Percentiles rank a stretch among this genome's conserved stretches.
These are phyloP conservation scores for Kandelia obovata DNA, from an alignment of 345 rosid species.

Conservation along the genomic window DNA sequence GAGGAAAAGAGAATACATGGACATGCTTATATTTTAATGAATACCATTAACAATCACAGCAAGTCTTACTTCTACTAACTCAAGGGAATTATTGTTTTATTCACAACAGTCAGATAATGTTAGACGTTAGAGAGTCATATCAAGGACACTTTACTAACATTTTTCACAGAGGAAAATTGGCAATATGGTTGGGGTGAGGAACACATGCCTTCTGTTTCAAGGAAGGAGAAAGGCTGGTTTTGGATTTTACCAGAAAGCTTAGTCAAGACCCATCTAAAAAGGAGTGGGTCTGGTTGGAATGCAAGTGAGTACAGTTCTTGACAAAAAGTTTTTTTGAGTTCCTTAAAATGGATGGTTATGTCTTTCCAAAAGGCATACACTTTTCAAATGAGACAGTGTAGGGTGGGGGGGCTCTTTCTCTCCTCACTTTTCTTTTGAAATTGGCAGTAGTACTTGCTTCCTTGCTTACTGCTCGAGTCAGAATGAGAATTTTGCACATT, in stretches of 20 bases:
- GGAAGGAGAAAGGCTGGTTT: no score
- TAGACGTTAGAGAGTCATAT: no score
- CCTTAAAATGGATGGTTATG: constrained; percentile 16
- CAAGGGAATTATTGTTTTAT: no score
- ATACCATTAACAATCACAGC: no score
- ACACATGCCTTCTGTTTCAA: no score
- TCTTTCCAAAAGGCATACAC: neutral
- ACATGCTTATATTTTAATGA: no score
- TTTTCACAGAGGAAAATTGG: no score
- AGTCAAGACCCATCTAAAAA: constrained; percentile 29
- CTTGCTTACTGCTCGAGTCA: constrained; percentile 11
- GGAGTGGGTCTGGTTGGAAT: constrained; percentile 24
- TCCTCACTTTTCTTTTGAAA: neutral
- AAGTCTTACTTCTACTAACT: no score
- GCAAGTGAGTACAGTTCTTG: neutral
- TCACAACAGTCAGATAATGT: no score
- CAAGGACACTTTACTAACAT: no score
- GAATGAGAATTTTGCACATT: constrained; percentile 35
- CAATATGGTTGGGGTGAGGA: no score
- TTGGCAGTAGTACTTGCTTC: neutral
- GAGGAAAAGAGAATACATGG: no score
- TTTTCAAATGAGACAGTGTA: neutral
- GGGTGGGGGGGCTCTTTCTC: constrained; percentile 12
- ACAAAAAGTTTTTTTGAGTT: constrained; percentile 13
- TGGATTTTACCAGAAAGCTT: constrained; percentile 16